Percentiles rank a stretch among this genome's conserved stretches.
phyloP scores from a whole-genome alignment of 2,329 filamentous ascomycete species.

The Claviceps capensis region DNA sequence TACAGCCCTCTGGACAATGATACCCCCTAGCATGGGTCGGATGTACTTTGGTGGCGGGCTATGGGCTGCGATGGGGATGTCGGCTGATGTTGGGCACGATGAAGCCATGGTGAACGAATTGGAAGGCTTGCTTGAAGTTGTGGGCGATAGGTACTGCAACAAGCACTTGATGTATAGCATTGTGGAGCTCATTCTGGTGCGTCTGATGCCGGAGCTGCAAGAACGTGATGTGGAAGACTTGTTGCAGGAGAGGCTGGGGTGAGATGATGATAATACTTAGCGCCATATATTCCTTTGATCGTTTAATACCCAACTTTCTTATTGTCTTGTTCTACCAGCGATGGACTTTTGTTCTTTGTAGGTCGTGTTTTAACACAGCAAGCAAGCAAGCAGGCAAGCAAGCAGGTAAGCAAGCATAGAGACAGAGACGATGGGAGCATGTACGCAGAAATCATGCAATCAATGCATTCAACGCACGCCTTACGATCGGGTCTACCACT shows the following conservation, averaged over 20 bases:
- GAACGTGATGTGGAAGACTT: slow-evolving; percentile 59
- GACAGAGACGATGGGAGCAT: no score
- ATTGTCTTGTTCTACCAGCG: no score
- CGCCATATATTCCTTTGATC: not conserved
- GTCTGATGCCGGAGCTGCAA: slow-evolving; percentile 70
- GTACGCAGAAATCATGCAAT: no score
- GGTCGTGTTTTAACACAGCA: no score
- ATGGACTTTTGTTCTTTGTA: no score
- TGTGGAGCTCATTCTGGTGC: slow-evolving; percentile 68
- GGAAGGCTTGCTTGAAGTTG: slow-evolving; percentile 55
- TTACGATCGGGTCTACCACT: no score
- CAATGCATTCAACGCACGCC: no score
- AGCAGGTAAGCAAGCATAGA: no score
- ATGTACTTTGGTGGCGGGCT: slow-evolving; percentile 35
- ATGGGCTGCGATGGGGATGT: slow-evolving; percentile 12
- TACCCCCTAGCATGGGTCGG: slow-evolving; percentile 32
- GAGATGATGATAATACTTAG: not conserved
- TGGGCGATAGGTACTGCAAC: slow-evolving; percentile 79
- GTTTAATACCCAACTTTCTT: not conserved
- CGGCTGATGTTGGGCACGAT: slow-evolving; percentile 19
- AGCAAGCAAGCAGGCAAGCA: no score
- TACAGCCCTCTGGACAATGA: slow-evolving; percentile 36
- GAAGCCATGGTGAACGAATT: slow-evolving; percentile 39
- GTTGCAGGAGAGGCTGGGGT: slow-evolving; percentile 54
- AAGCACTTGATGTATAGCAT: slow-evolving; percentile 78